phyloP scores from a whole-genome alignment of 2,329 filamentous ascomycete species.

The Coniella lustricola region DNA sequence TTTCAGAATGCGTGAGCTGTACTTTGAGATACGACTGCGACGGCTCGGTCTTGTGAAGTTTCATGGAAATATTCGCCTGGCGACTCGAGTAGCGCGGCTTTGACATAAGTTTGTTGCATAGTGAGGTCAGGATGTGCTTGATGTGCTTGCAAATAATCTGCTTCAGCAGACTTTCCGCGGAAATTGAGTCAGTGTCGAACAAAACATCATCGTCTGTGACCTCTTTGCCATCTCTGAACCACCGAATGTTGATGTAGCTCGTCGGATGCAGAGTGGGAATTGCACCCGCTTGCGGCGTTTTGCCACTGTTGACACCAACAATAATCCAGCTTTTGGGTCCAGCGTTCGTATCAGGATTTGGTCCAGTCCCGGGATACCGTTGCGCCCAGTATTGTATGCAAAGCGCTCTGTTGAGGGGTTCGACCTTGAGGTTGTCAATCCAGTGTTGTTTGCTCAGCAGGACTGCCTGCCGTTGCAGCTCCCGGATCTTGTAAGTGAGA shows the following conservation, averaged over 20 bases:
- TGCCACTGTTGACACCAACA: slow-evolving; percentile 69
- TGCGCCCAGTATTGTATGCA: slow-evolving; percentile 87
- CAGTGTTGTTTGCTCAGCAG: slow-evolving; percentile 65
- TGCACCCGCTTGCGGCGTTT: slow-evolving; percentile 30
- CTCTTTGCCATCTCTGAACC: slow-evolving; percentile 79
- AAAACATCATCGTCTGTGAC: slow-evolving; percentile 60
- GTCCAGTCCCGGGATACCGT: slow-evolving; percentile 45
- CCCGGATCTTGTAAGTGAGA: slow-evolving; percentile 82
- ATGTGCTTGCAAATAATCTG: slow-evolving; percentile 70
- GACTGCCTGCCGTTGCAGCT: slow-evolving; percentile 69
- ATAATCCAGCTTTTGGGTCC: slow-evolving; percentile 78
- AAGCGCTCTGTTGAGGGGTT: slow-evolving; percentile 72
- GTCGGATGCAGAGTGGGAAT: slow-evolving; percentile 35
- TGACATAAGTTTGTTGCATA: slow-evolving; percentile 52
- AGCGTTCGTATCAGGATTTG: slow-evolving; percentile 20
- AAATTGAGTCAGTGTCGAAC: slow-evolving; percentile 61
- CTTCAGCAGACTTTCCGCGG: slow-evolving; percentile 66
- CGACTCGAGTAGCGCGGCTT: slow-evolving; percentile 55
- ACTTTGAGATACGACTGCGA: slow-evolving; percentile 61
- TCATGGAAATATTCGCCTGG: slow-evolving; percentile 51
- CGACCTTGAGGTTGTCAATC: slow-evolving; percentile 70
- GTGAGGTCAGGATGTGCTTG: slow-evolving; percentile 60
- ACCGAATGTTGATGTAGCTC: slow-evolving; percentile 59
- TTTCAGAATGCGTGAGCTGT: slow-evolving; percentile 58
- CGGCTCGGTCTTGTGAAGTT: slow-evolving; percentile 54